phyloP scores from a whole-genome alignment of 1,284 basidiomycete species.

The Ceratobasidium sp. region DNA sequence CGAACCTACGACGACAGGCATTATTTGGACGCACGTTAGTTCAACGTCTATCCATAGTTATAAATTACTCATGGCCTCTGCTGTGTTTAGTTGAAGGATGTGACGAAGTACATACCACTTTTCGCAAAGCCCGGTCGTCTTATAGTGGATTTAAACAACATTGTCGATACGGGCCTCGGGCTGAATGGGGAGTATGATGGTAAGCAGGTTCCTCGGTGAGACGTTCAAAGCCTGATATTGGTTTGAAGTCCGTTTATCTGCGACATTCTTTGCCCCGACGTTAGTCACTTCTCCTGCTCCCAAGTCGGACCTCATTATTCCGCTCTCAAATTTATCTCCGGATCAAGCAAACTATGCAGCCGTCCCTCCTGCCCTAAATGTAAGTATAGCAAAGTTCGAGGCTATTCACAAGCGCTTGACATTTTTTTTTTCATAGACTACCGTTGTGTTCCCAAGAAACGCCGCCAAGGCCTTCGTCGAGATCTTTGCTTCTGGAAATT shows the following conservation, averaged over 20 bases:
- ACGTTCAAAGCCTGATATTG: neutral
- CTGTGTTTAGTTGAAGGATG: slow-evolving; percentile 67
- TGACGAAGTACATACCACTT: slow-evolving; percentile 77
- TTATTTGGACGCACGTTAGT: slow-evolving; percentile 78
- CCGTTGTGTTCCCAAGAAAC: slow-evolving; percentile 77
- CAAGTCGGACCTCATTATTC: slow-evolving; percentile 75
- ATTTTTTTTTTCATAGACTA: slow-evolving; percentile 67
- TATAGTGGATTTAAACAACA: slow-evolving; percentile 79
- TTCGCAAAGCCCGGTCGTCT: slow-evolving; percentile 76
- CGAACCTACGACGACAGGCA: slow-evolving; percentile 77
- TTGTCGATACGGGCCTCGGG: slow-evolving; percentile 65
- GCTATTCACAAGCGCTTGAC: neutral
- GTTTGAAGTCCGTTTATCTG: slow-evolving; percentile 71
- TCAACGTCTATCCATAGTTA: neutral
- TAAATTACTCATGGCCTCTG: neutral
- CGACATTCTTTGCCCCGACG: slow-evolving; percentile 78
- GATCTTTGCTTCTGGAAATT: slow-evolving; percentile 79
- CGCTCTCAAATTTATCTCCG: slow-evolving; percentile 74
- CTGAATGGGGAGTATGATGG: slow-evolving; percentile 79
- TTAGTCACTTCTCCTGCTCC: slow-evolving; percentile 68
- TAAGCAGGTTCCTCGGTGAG: slow-evolving; percentile 55
- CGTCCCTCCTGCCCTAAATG: slow-evolving; percentile 79
- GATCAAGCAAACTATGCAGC: slow-evolving; percentile 76
- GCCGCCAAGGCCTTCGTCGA: slow-evolving; percentile 78
- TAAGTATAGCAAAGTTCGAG: slow-evolving; percentile 56